Conservation (phyloP, 2,329 filamentous ascomycete genomes). For the Penicillium sp. region DNA sequence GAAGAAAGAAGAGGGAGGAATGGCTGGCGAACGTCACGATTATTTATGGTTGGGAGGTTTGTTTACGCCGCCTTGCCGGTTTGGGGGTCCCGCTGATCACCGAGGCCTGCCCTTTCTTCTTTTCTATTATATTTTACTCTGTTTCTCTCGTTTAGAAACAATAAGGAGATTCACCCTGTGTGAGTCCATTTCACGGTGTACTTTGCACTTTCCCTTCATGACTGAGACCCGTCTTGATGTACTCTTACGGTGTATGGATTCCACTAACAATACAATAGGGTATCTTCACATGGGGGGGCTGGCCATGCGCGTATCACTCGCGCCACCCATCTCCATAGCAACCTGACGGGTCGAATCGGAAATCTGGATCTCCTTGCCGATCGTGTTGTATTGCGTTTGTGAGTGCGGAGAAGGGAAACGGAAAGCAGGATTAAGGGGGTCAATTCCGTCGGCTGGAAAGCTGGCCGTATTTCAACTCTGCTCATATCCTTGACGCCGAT, state of each 20-base stretch:
- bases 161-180: too few species aligned
- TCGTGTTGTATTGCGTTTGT: slow-evolving; percentile 6
- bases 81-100: slow-evolving; percentile 19
- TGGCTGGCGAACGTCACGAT: slow-evolving; percentile 18
- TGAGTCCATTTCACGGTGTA: background rate
- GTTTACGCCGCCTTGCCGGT: slow-evolving; percentile 27
- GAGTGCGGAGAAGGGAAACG: slow-evolving; percentile 3
- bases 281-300: slow-evolving; percentile 17
- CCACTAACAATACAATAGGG: background rate
- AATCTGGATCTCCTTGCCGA: slow-evolving; percentile 14
- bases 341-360: slow-evolving; percentile 22
- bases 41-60: slow-evolving; percentile 29
- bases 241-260: background rate
- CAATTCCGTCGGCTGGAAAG: slow-evolving; percentile 1
- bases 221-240: background rate
- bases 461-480: background rate
- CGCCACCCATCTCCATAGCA: slow-evolving; percentile 15
- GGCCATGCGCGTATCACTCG: slow-evolving; percentile 10
- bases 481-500: too few species aligned
- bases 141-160: too few species aligned
- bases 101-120: slow-evolving; percentile 12
- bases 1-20: slow-evolving; percentile 13
- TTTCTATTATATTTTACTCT: background rate
- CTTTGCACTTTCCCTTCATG: background rate
- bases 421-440: background rate